Conservation (phyloP, 1,139 yeast species). For the Torulaspora globosa region DNA sequence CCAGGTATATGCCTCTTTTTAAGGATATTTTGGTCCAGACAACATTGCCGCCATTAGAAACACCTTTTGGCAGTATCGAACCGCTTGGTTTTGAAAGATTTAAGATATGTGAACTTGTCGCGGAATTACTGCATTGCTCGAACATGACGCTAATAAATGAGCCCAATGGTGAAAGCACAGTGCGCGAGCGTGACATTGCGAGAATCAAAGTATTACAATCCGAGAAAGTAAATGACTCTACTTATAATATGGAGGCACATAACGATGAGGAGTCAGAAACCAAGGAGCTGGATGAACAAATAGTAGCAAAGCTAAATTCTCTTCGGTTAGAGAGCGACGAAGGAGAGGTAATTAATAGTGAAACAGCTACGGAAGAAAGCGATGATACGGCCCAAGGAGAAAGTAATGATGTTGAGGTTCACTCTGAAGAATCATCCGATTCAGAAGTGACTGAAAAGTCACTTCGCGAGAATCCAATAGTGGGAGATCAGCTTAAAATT, state of each 20-base stretch:
- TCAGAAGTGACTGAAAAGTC: slow-evolving; percentile 28
- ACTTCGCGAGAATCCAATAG: slow-evolving; percentile 60
- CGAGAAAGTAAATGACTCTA: slow-evolving; percentile 8
- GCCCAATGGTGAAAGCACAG: slow-evolving; percentile 72
- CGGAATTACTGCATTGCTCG: slow-evolving; percentile 92
- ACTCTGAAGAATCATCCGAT: slow-evolving; percentile 28
- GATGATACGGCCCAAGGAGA: slow-evolving; percentile 7
- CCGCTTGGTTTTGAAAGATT: slow-evolving; percentile 96
- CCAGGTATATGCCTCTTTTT: slow-evolving; percentile 69
- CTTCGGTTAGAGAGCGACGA: slow-evolving; percentile 16
- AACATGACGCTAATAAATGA: slow-evolving; percentile 93
- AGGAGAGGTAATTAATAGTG: slow-evolving; percentile 9
- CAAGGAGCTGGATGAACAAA: slow-evolving; percentile 5
- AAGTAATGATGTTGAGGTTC: slow-evolving; percentile 19
- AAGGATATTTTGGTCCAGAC: slow-evolving; percentile 48
- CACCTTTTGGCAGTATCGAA: slow-evolving; percentile 73
- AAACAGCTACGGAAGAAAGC: slow-evolving; percentile 15
- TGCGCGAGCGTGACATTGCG: slow-evolving; percentile 68
- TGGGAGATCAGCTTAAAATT: slow-evolving; percentile 86
- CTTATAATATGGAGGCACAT: neutral
- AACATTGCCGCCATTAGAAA: slow-evolving; percentile 45
- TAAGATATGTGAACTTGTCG: slow-evolving; percentile 90
- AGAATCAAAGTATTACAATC: slow-evolving; percentile 38
- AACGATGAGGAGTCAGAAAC: slow-evolving; percentile 9
- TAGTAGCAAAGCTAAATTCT: slow-evolving; percentile 18